Evolutionary conservation across 345 rosid genomes (phyloP).

Genomic region (Bretschneidera sinensis): DNA sequence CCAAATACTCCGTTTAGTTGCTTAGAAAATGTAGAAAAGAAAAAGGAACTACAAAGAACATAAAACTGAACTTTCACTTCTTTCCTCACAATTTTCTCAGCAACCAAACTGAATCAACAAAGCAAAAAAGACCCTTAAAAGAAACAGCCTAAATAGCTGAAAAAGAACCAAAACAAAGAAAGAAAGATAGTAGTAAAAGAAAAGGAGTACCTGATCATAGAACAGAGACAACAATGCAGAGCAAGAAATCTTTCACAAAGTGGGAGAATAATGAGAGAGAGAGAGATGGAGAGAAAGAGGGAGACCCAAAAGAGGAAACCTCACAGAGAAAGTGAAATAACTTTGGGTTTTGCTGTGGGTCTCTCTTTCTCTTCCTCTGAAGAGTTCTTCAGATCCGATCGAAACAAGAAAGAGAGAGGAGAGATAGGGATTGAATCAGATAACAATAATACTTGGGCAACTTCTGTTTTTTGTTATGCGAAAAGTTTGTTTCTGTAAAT

Average conservation of each 20-base stretch:
- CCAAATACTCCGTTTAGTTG: slow-evolving; percentile 17
- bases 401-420: slow-evolving; percentile 22
- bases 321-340: slow-evolving; percentile 29
- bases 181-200: slow-evolving; percentile 2
- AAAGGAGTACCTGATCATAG: slow-evolving; percentile 42
- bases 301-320: slow-evolving; percentile 12
- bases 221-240: slow-evolving; percentile 27
- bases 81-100: slow-evolving; percentile 15
- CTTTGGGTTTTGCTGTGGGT: slow-evolving; percentile 21
- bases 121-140: no score
- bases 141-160: no score
- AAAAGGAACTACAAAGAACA: slow-evolving; percentile 6
- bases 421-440: slow-evolving; percentile 15
- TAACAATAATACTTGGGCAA: slow-evolving; percentile 13
- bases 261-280: neutral
- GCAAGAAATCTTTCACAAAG: slow-evolving; percentile 19
- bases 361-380: slow-evolving; percentile 14
- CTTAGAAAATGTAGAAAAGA: slow-evolving; percentile 22
- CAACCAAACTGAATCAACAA: neutral
- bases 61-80: slow-evolving; percentile 7
- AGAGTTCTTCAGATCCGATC: slow-evolving; percentile 51
- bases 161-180: slow-evolving; percentile 9
- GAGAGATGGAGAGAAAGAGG: neutral
- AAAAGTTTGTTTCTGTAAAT: slow-evolving; percentile 16
- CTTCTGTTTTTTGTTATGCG: neutral